phyloP scores from a whole-genome alignment of 768 basidiomycete genomes.

The Galerina sulciceps region DNA sequence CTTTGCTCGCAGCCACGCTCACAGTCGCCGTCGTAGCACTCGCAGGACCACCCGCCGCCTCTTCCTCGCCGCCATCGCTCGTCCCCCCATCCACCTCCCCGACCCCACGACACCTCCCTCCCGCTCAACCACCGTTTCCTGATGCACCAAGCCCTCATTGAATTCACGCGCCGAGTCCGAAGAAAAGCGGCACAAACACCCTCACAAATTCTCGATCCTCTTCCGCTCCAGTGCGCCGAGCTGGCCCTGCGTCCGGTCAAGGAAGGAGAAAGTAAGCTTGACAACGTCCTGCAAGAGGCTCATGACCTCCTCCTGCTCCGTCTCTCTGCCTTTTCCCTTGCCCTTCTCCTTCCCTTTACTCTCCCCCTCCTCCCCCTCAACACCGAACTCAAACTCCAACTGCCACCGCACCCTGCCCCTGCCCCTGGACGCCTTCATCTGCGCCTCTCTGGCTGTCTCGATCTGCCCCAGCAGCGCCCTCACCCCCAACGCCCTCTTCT shows the following conservation, averaged over 20 bases:
- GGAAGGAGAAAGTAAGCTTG: conserved; percentile 87
- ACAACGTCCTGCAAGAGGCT: conserved; percentile 77
- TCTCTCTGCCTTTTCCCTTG: background rate
- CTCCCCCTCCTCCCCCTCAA: conserved; percentile 35
- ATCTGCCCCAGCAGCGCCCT: conserved; percentile 85
- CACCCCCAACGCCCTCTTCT: conserved; percentile 82
- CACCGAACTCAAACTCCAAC: conserved; percentile 73
- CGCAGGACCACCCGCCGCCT: background rate
- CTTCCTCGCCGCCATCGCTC: conserved; percentile 35
- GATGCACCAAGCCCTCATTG: conserved; percentile 68
- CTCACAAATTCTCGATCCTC: conserved; percentile 85
- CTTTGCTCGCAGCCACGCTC: conserved; percentile 31
- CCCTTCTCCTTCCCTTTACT: background rate
- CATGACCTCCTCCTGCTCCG: background rate
- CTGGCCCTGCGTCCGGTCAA: conserved; percentile 86
- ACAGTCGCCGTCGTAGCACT: background rate
- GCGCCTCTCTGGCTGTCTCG: conserved; percentile 83
- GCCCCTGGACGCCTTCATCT: conserved; percentile 69
- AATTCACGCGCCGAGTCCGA: conserved; percentile 77
- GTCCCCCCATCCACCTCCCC: conserved; percentile 44
- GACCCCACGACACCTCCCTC: conserved; percentile 49
- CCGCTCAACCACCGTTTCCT: conserved; percentile 39
- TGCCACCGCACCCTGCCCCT: conserved; percentile 77
- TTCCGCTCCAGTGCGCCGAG: conserved; percentile 73
- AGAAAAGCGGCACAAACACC: conserved; percentile 75